Evolutionary conservation across 441 rosid species (phyloP), one percentile per base, ranked within the genome.

Genomic region (Mallotus repandus): DNA sequence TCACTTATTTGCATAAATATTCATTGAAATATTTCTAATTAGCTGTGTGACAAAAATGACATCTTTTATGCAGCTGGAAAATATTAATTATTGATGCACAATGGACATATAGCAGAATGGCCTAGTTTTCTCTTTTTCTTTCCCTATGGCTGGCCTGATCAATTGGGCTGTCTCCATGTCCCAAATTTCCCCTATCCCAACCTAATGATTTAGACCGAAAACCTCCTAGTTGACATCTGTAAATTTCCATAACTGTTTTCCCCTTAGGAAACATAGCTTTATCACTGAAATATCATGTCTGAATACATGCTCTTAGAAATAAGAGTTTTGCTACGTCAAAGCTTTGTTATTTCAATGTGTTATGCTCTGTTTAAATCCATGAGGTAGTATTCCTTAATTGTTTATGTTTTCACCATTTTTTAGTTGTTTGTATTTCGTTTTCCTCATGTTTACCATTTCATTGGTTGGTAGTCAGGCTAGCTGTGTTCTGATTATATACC

Each of bases 381-480:
- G 49, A 32, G 48, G 52, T 65, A 9, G 43, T 10, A 53, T 12
- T 16, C 52, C 76, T 18, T 55, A 22, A 22, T 41, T 45, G 41
- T 45, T 46, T 32, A 10, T 60, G 4, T 71, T 46, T n/a, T 50
- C 29, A 49, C 15, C 0, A 10, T 60, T 46, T 8, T 60, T 22
- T 52, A 72, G n/a, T 66, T 66, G 64, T 65, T 16, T 57, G n/a
- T 7, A 49, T 29, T 16, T 25, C 29, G n/a, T 46, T 32, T 63
- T 66, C 29, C 66, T 66, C 59, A 54, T 66, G 58, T 25, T 55
- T 73, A 29, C 55, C 57, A 7, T n/a, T 16, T 15, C 56, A 32
- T 25, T 48, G 43, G 19, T 25, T 46, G 63, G 55, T 19, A 9
- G 43, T 0, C 32, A 56, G 60, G n/a, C 45, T 48, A 12, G 9